Base-by-base conservation (phyloP, 768 basidiomycete species). In the Macrolepiota albuminosa region DNA sequence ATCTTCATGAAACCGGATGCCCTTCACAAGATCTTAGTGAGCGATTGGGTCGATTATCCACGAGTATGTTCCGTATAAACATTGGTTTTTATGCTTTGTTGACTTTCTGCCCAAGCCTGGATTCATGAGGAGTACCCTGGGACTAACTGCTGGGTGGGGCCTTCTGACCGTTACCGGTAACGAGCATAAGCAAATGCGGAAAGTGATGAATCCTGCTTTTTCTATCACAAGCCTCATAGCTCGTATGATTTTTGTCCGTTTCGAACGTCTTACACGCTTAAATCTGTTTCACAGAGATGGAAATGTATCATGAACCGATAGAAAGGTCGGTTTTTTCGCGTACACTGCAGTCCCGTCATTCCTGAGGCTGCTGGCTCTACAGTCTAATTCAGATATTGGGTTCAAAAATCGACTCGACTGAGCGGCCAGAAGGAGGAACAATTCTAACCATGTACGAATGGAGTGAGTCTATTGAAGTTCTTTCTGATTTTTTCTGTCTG, bases 171-270 rank as follows among this genome's bases (percentile, higher is more conserved):
- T 78, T 18, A 82, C 80, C 0, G 80, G 81, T 6, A 71, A 76
- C 42, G 78, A 78, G 36, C 81, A 82, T 63, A 80, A 74, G 61
- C 75, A 74, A 52, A 79, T 83, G 78, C 77, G 79, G 39, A 80
- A 75, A 62, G 72, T 73, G 1, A 81, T 83, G 78, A 81, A 79
- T 55, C 80, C 81, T 0, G 81, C 81, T 0, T 82, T 83, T 63
- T 80, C 81, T 0, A 71, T 82, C 31, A 69, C 75, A 2, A 81
- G 72, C 58, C 70, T 78, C 16, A 72, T 68, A 62, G 69, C 74
- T 42, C 75, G 75, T 76, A 61, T 42, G 75, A 64, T 46, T 49
- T 37, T 36, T 21, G 11, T 18, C 31, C 14, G 9, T 43, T 42
- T 48, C 14, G 18, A 29, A 7, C 59, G 31, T 40, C 16, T 33